Evolutionary conservation across 306 rosid species (phyloP).

Genomic region (Vigna radiata): DNA sequence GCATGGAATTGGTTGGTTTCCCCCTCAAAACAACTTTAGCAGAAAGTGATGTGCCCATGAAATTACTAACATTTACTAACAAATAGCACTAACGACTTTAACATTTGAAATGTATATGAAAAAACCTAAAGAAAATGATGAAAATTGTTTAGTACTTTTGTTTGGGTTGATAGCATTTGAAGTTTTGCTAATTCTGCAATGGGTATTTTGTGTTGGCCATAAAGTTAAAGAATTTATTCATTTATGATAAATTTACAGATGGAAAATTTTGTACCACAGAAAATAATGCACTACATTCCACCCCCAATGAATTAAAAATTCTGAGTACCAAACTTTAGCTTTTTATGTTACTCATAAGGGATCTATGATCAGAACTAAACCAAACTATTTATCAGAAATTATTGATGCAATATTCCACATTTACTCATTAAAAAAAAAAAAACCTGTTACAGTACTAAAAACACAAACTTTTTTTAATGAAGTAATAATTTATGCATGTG

Average conservation of each 20-base stretch:
- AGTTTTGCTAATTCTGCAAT: too few species aligned
- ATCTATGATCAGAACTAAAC: conserved; percentile 21
- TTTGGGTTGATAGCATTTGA: background rate
- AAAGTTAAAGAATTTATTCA: conserved; percentile 41
- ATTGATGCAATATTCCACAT: conserved; percentile 14
- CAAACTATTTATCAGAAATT: background rate
- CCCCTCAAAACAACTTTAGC: conserved; percentile 35
- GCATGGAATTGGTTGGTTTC: conserved; percentile 42
- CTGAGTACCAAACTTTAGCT: background rate
- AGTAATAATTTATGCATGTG: too few species aligned
- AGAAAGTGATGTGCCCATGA: conserved; percentile 52
- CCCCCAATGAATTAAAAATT: background rate
- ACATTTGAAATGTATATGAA: background rate
- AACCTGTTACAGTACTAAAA: background rate
- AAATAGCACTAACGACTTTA: background rate
- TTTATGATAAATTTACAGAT: conserved; percentile 23
- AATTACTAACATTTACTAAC: background rate
- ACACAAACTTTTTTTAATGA: background rate
- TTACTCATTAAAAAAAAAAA: conserved; percentile 5
- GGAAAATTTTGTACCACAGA: conserved; percentile 29
- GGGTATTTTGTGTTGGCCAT: background rate
- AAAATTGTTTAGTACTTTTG: too few species aligned
- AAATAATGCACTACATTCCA: conserved; percentile 43
- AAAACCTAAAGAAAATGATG: too few species aligned
- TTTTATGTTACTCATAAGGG: conserved; percentile 12